Conservation (phyloP, 441 rosid genomes). For the Eruca vesicaria region DNA sequence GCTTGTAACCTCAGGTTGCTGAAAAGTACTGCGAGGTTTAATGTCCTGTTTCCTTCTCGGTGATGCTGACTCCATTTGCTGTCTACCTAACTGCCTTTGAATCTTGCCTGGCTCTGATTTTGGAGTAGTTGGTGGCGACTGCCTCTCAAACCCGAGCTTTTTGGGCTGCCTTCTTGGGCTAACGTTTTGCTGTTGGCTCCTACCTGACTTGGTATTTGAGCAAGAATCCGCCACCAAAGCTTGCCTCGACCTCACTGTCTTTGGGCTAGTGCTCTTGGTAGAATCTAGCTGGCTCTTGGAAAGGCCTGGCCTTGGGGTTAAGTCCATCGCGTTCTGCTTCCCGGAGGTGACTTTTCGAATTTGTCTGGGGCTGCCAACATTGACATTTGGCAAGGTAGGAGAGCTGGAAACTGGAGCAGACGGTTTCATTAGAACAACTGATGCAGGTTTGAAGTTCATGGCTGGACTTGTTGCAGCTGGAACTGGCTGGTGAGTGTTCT, state of each 20-base stretch:
- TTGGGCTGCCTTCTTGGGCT: constrained; percentile 53
- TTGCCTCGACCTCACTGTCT: constrained; percentile 35
- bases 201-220: constrained; percentile 33
- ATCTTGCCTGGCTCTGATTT: constrained; percentile 47
- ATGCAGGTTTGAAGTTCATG: constrained; percentile 46
- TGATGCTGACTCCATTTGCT: constrained; percentile 47
- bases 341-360: constrained; percentile 39
- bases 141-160: constrained; percentile 52
- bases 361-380: constrained; percentile 33
- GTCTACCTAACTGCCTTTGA: constrained; percentile 47
- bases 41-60: constrained; percentile 42
- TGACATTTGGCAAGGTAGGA: constrained; percentile 34
- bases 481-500: constrained; percentile 33
- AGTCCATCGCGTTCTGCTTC: constrained; percentile 45
- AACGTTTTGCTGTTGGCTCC: constrained; percentile 44
- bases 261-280: constrained; percentile 38
- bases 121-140: constrained; percentile 38
- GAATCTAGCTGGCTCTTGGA: constrained; percentile 35
- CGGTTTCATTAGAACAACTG: constrained; percentile 55
- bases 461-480: constrained; percentile 42
- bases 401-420: constrained; percentile 39
- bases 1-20: constrained; percentile 61
- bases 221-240: constrained; percentile 38
- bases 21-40: constrained; percentile 36
- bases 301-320: constrained; percentile 45